These are phyloP conservation scores for Cryptosporidium felis DNA, from an alignment of 169 alveolate species.

Conservation along the genomic window DNA sequence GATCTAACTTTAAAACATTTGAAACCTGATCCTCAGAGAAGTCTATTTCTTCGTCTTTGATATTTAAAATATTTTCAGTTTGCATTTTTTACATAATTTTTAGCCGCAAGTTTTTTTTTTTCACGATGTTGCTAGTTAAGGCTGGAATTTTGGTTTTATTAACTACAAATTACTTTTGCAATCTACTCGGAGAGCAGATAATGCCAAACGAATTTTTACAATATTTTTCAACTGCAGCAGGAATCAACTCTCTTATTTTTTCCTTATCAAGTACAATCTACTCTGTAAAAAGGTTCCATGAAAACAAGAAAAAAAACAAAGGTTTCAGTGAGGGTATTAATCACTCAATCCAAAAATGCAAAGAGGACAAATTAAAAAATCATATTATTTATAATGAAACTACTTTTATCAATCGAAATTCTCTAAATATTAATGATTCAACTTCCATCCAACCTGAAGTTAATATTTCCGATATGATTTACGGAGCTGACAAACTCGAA, in stretches of 20 bases:
- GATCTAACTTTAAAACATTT: slow-evolving; percentile 9
- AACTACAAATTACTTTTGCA: not conserved
- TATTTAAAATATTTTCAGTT: not conserved
- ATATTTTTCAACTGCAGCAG: slow-evolving; percentile 28
- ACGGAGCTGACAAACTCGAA: not conserved
- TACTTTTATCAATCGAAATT: too few relatives aligned
- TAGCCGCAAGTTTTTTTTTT: not conserved
- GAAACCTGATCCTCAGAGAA: slow-evolving; percentile 4
- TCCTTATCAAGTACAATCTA: not conserved
- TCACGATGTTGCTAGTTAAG: not conserved
- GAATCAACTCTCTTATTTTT: slow-evolving; percentile 6
- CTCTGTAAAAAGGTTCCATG: not conserved
- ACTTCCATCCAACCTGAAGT: not conserved
- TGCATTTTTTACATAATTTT: not conserved
- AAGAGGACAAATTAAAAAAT: slow-evolving; percentile 10
- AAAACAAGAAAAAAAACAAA: not conserved
- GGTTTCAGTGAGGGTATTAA: slow-evolving; percentile 19
- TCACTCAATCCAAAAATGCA: not conserved
- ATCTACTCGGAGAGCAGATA: not conserved
- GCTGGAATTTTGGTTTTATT: not conserved
- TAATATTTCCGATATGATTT: not conserved
- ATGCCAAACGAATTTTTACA: slow-evolving; percentile 25
- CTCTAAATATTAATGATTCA: too few relatives aligned
- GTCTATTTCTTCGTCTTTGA: not conserved
- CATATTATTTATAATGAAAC: not conserved